Evolutionary conservation across 1,284 basidiomycete species (phyloP), one percentile per base, ranked within the genome.

Genomic region (Laetiporus sulphureus): DNA sequence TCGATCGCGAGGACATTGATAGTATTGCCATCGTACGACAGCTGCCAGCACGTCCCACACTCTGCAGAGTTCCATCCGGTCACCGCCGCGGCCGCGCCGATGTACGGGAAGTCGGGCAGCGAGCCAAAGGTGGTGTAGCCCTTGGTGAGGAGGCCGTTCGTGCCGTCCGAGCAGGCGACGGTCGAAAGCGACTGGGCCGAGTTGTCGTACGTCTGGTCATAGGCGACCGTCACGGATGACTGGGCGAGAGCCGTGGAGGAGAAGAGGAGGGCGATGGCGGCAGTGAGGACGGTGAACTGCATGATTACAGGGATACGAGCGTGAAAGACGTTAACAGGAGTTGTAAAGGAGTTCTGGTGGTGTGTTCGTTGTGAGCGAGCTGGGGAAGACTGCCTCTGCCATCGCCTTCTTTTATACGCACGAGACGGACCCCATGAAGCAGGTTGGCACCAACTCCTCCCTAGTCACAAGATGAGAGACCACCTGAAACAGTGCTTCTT

Each of bases 161-260:
- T 3, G 5, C 71, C 73, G 40, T 74, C 58, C 2, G 76, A 78
- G 55, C 77, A 78, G 3, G 74, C 65, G 41, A 74, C 63, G 22
- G 38, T 55, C 38, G 44, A 1, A 29, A 75, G 57, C 7, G 65
- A 57, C 30, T 48, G 41, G 7, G 47, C 47, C 4, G 52, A 22
- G 12, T 64, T 46, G 57, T 73, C 72, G 56, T 75, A 79, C n/a
- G 50, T 44, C 21, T 53, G 40, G 54, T 73, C 69, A 50, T 65
- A 72, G 6, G 65, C 63, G 36, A 71, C 53, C 19, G 49, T 52
- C 40, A 55, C 53, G 38, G 42, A 40, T 18, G 38, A 22, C 29
- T 44, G 41, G 19, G 56, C 53, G 38, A 50, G 46, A 18, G 45
- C 52, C 32, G 54, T 40, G 40, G 53, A 36, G 24, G 53, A 46